phyloP scores from a whole-genome alignment of 2,329 filamentous ascomycete genomes.

The Fusarium albosuccineum region DNA sequence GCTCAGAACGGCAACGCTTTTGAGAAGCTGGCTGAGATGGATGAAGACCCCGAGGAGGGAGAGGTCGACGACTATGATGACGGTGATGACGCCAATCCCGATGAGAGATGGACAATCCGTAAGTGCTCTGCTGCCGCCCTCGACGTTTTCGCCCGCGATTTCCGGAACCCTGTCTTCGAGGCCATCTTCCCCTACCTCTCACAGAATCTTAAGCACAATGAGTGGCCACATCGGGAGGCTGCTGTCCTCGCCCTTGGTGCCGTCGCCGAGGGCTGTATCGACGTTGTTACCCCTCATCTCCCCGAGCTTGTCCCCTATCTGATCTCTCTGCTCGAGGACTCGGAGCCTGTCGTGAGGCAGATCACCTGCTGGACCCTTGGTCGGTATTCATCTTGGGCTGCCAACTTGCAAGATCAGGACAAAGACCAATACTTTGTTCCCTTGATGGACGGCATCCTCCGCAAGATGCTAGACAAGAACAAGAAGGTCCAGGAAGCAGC shows the following conservation, averaged over 20 bases:
- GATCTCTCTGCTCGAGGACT: slow-evolving; percentile 84
- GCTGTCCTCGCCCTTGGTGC: slow-evolving; percentile 94
- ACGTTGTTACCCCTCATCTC: slow-evolving; percentile 89
- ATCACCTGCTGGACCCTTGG: slow-evolving; percentile 99
- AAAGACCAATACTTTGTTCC: slow-evolving; percentile 88
- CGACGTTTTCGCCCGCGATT: slow-evolving; percentile 93
- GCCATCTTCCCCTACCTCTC: slow-evolving; percentile 93
- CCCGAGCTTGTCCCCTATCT: slow-evolving; percentile 92
- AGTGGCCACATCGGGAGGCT: slow-evolving; percentile 94
- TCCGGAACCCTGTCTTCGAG: slow-evolving; percentile 88
- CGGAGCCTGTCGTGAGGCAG: slow-evolving; percentile 90
- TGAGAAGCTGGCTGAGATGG: slow-evolving; percentile 68
- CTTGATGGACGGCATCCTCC: slow-evolving; percentile 96
- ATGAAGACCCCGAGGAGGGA: slow-evolving; percentile 87
- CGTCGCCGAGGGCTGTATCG: slow-evolving; percentile 94
- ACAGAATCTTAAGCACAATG: slow-evolving; percentile 85
- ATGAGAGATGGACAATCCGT: slow-evolving; percentile 93
- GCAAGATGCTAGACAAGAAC: slow-evolving; percentile 95
- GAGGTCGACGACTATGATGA: slow-evolving; percentile 83
- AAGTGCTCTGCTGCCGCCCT: slow-evolving; percentile 97
- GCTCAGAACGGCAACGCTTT: slow-evolving; percentile 68
- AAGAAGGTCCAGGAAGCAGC: slow-evolving; percentile 98
- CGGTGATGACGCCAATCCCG: slow-evolving; percentile 84
- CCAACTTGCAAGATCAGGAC: slow-evolving; percentile 76
- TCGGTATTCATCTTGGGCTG: slow-evolving; percentile 93